These are phyloP conservation scores for Apiotrichum siamense DNA, from an alignment of 1,284 basidiomycete species.

Conservation along the genomic window DNA sequence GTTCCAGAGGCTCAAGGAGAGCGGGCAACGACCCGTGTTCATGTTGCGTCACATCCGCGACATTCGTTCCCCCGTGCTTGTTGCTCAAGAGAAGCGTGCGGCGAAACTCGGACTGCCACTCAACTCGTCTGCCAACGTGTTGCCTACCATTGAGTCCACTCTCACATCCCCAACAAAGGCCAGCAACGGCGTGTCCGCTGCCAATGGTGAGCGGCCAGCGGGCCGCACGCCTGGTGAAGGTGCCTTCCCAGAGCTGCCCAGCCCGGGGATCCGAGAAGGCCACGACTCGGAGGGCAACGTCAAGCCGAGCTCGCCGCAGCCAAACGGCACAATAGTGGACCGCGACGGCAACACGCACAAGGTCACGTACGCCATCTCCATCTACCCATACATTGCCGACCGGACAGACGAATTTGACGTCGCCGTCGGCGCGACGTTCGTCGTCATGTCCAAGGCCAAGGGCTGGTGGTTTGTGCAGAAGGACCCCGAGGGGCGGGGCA, in stretches of 20 bases:
- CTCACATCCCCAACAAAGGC: slow-evolving; percentile 32
- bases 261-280: slow-evolving; percentile 34
- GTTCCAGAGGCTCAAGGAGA: slow-evolving; percentile 95
- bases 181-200: background rate
- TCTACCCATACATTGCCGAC: slow-evolving; percentile 78
- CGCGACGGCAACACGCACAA: slow-evolving; percentile 36
- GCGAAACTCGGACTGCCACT: slow-evolving; percentile 36
- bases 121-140: slow-evolving; percentile 23
- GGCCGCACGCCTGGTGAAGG: slow-evolving; percentile 27
- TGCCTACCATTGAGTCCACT: slow-evolving; percentile 33
- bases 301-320: background rate
- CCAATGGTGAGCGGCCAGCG: slow-evolving; percentile 1
- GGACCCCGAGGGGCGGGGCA: slow-evolving; percentile 76
- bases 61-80: slow-evolving; percentile 90
- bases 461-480: slow-evolving; percentile 99
- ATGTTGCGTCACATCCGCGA: slow-evolving; percentile 95
- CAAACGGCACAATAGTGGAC: slow-evolving; percentile 29
- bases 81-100: slow-evolving; percentile 89
- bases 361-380: slow-evolving; percentile 50
- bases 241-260: slow-evolving; percentile 40
- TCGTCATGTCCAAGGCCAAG: slow-evolving; percentile 85
- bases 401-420: slow-evolving; percentile 98
- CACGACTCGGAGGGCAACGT: slow-evolving; percentile 9
- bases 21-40: slow-evolving; percentile 95
- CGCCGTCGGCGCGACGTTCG: slow-evolving; percentile 83